A percentile compares a stretch with the other conserved stretches of the same genome.
Conservation (phyloP, 2,329 filamentous ascomycete genomes). For the Cordyceps cicadae region DNA sequence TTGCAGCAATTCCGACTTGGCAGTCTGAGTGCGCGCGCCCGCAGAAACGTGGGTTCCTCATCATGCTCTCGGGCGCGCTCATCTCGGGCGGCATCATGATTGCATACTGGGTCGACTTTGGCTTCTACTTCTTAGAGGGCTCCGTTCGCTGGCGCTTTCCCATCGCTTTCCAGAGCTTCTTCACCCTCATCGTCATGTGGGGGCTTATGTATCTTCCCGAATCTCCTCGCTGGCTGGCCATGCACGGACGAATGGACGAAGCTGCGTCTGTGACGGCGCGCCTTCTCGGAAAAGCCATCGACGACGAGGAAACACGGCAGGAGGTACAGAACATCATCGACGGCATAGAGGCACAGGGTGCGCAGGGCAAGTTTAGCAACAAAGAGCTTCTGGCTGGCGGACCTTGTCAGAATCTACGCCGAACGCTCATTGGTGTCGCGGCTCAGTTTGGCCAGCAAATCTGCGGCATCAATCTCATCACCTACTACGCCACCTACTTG, state of each 20-base stretch:
- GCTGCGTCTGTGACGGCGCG: conserved; percentile 19
- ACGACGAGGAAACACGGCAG: conserved; percentile 19
- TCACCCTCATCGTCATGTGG: conserved; percentile 38
- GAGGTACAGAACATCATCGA: conserved; percentile 37
- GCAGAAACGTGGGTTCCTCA: conserved; percentile 21
- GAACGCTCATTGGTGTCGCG: conserved; percentile 37
- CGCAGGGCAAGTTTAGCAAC: conserved; percentile 21
- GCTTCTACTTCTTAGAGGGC: conserved; percentile 24
- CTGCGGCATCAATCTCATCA: conserved; percentile 39
- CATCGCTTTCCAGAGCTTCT: conserved; percentile 24
- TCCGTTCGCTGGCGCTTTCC: conserved; percentile 26
- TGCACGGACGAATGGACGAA: conserved; percentile 26
- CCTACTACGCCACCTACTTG: conserved; percentile 32
- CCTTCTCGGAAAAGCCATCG: conserved; percentile 19
- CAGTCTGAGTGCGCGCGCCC: conserved; percentile 23
- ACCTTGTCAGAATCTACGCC: conserved; percentile 32
- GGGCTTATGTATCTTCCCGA: conserved; percentile 44
- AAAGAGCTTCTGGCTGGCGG: conserved; percentile 33
- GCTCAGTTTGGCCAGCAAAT: conserved; percentile 42
- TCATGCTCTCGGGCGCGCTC: conserved; percentile 21
- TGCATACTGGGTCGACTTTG: conserved; percentile 25
- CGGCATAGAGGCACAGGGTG: conserved; percentile 21
- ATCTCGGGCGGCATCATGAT: conserved; percentile 24
- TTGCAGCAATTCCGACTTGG: conserved; percentile 21
- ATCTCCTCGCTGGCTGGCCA: conserved; percentile 39